These are phyloP conservation scores for Fusarium sp. DNA, from an alignment of 2,329 filamentous ascomycete species.

Conservation along the genomic window DNA sequence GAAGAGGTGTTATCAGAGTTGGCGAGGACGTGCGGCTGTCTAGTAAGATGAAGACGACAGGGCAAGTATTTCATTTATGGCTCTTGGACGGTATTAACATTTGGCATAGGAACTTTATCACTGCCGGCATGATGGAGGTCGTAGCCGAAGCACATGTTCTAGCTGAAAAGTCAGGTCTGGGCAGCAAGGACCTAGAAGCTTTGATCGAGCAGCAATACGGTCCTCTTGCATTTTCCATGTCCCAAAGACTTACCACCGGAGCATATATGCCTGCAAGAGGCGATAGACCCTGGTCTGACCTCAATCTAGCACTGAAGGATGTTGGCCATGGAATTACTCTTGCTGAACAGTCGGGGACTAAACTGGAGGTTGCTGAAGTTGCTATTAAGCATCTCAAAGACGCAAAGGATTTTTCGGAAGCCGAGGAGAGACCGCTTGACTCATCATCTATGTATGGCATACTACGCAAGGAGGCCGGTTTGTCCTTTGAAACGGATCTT, in stretches of 20 bases:
- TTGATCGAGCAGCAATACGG: constrained; percentile 61
- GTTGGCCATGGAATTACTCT: constrained; percentile 64
- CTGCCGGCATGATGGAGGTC: constrained; percentile 64
- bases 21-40: constrained; percentile 61
- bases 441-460: constrained; percentile 67
- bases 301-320: constrained; percentile 67
- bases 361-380: constrained; percentile 59
- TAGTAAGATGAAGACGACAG: constrained; percentile 64
- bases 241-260: constrained; percentile 56
- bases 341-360: constrained; percentile 57
- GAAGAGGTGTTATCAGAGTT: constrained; percentile 59
- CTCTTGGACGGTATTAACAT: too few relatives aligned
- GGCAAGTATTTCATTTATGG: constrained; percentile 45
- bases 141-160: constrained; percentile 65
- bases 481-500: constrained; percentile 61
- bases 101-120: constrained; percentile 61
- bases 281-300: constrained; percentile 61
- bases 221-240: constrained; percentile 55
- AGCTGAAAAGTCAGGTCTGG: constrained; percentile 61
- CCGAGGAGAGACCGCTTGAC: constrained; percentile 58
- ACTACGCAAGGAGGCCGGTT: constrained; percentile 59
- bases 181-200: constrained; percentile 57
- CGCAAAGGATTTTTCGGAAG: constrained; percentile 57
- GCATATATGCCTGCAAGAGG: constrained; percentile 55
- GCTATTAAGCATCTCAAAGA: constrained; percentile 60